Conservation (phyloP, 768 basidiomycete species). For the Podaxis sp. region DNA sequence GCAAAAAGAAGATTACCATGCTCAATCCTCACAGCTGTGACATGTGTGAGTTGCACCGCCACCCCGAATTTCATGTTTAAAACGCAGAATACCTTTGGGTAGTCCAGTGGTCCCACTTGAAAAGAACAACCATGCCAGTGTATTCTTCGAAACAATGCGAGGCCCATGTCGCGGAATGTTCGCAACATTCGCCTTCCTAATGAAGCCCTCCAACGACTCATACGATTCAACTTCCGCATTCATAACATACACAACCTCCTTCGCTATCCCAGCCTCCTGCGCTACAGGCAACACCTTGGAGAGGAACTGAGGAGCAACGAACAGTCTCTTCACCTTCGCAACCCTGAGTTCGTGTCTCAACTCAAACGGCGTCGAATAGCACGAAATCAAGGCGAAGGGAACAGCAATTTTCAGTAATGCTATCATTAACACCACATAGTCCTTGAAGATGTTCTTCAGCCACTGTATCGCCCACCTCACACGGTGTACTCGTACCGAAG, state of each 20-base stretch:
- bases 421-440: constrained; percentile 28
- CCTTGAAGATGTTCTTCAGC: constrained; percentile 17
- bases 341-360: constrained; percentile 28
- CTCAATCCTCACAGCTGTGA: constrained; percentile 60
- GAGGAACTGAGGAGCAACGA: constrained; percentile 26
- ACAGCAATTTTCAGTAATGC: constrained; percentile 25
- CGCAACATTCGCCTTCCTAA: constrained; percentile 30
- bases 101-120: constrained; percentile 76
- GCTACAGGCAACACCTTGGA: constrained; percentile 24
- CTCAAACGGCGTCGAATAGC: constrained; percentile 31
- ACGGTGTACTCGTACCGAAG: constrained; percentile 38
- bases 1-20: constrained; percentile 56
- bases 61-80: neutral
- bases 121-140: constrained; percentile 64
- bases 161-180: constrained; percentile 35
- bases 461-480: neutral
- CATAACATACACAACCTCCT: constrained; percentile 44
- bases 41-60: neutral
- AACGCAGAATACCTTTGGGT: constrained; percentile 51
- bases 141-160: constrained; percentile 42
- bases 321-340: constrained; percentile 27
- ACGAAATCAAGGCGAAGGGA: constrained; percentile 30
- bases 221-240: constrained; percentile 27
- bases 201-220: constrained; percentile 38
- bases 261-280: constrained; percentile 28